phyloP scores from a whole-genome alignment of 139 green algal species.

The Coccomyxa sp. region DNA sequence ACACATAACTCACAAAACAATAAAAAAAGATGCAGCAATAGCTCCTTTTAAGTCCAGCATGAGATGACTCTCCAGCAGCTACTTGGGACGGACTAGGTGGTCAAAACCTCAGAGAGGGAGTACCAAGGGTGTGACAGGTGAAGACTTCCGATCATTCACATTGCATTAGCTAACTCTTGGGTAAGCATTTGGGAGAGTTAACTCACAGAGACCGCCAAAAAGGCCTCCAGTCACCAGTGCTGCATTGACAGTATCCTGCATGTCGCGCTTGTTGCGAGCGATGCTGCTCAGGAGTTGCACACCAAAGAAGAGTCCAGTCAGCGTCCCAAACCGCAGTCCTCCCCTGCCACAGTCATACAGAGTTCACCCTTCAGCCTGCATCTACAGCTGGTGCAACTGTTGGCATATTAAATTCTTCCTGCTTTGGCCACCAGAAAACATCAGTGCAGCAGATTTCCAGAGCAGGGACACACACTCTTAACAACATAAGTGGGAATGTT shows the following conservation, averaged over 20 bases:
- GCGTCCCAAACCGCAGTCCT: conserved; percentile 23
- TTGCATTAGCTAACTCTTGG: too few species aligned
- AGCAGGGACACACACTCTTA: too few species aligned
- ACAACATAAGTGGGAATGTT: too few species aligned
- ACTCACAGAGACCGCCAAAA: conserved; percentile 14
- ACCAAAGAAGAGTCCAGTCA: conserved; percentile 36
- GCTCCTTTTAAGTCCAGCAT: neutral
- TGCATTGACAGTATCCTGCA: conserved; percentile 22
- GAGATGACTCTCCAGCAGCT: neutral
- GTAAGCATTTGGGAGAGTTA: too few species aligned
- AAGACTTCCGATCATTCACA: too few species aligned
- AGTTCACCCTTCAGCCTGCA: neutral
- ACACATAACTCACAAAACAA: conserved; percentile 1
- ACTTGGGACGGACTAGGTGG: too few species aligned
- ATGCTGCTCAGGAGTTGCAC: conserved; percentile 29
- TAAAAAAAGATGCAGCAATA: neutral
- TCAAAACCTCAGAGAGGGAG: too few species aligned
- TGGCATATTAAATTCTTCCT: neutral
- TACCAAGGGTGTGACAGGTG: too few species aligned
- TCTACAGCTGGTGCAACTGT: neutral
- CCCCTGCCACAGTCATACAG: conserved; percentile 8
- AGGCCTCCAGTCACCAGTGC: conserved; percentile 24
- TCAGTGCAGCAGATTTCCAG: too few species aligned
- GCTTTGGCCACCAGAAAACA: neutral
- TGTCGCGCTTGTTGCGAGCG: conserved; percentile 22